Evolutionary conservation across 2,329 filamentous ascomycete genomes (phyloP).

Genomic region (Blumeria graminis): DNA sequence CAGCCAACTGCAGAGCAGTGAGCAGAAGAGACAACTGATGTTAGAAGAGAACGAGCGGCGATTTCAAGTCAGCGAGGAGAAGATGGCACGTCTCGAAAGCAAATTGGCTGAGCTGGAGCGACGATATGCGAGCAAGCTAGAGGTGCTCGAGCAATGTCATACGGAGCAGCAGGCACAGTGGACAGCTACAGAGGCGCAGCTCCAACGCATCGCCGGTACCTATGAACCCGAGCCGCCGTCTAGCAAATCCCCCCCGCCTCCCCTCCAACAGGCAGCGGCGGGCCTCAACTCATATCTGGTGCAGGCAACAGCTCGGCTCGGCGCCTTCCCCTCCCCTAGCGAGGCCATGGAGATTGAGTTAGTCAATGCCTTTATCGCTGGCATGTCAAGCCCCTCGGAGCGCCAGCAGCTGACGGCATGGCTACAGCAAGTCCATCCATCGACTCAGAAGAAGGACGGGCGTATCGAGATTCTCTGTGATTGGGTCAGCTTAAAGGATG

Average conservation of each 20-base stretch:
- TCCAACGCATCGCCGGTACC: background rate
- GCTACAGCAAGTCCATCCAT: slow-evolving; percentile 5
- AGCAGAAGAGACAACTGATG: slow-evolving; percentile 1
- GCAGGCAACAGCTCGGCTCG: background rate
- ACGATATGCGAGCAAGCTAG: background rate
- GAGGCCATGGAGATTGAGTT: slow-evolving; percentile 5
- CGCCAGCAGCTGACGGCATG: slow-evolving; percentile 5
- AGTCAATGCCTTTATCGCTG: slow-evolving; percentile 7
- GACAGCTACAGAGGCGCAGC: background rate
- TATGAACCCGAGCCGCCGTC: too few species aligned
- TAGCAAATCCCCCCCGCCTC: too few species aligned
- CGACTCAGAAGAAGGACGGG: slow-evolving; percentile 4
- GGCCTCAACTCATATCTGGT: background rate
- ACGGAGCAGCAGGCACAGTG: slow-evolving; percentile 1
- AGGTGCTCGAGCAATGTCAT: slow-evolving; percentile 2
- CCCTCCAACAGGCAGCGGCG: too few species aligned
- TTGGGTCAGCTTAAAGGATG: slow-evolving; percentile 8
- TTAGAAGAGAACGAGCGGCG: slow-evolving; percentile 2
- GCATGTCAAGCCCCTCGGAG: slow-evolving; percentile 4
- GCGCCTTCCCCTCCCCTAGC: too few species aligned
- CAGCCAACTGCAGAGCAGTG: slow-evolving; percentile 4
- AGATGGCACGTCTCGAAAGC: slow-evolving; percentile 3
- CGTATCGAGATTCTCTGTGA: slow-evolving; percentile 7
- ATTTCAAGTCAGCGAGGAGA: slow-evolving; percentile 4
- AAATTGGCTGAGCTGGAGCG: slow-evolving; percentile 4